Evolutionary conservation across 2,329 filamentous ascomycete genomes (phyloP), one percentile per base, ranked within the genome.

Genomic region (Colletotrichum scovillei): DNA sequence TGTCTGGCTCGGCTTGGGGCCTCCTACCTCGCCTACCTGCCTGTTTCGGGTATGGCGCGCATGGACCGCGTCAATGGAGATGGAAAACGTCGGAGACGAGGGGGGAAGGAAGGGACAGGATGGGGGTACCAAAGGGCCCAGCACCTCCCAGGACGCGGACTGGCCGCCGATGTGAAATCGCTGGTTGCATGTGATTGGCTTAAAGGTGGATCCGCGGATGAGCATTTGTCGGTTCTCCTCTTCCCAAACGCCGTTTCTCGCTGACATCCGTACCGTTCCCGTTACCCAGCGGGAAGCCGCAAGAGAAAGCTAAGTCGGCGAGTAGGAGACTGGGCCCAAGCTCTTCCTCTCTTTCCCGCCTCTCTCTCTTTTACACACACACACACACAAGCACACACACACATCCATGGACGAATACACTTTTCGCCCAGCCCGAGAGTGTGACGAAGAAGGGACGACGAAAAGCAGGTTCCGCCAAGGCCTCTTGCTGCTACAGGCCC

Each of bases 131-230:
- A n/a, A 19, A 49, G 3, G 19, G 19, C 16, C 16, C 42, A 49
- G 19, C 38, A 38, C 35, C 35, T 46, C 0, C 42, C 42, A 46
- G 16, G 42, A 46, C 42, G 42, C 42, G 52, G 55, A 46, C 22
- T 64, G 59, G 53, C 70, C 55, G 42, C 59, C 53, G 58, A 35
- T 53, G 55, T 49, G 42, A 49, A 49, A 52, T 26, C 53, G 35
- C 46, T 58, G 35, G n/a, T 60, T 24, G 46, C 71, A 73, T 75
- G 67, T 74, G 73, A 75, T 75, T 75, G 71, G 73, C 66, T 28
- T 59, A 24, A 11, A n/a, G 57, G 73, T 66, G 46, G 60, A 66
- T 49, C 42, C 42, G 72, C 24, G 49, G 42, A 32, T 59, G 11
- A 30, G 38, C 14, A 42, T 42, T 42, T 42, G 14, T 42, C 38